phyloP scores from a whole-genome alignment of 2,329 filamentous ascomycete genomes.

The Xylaria sp. region DNA sequence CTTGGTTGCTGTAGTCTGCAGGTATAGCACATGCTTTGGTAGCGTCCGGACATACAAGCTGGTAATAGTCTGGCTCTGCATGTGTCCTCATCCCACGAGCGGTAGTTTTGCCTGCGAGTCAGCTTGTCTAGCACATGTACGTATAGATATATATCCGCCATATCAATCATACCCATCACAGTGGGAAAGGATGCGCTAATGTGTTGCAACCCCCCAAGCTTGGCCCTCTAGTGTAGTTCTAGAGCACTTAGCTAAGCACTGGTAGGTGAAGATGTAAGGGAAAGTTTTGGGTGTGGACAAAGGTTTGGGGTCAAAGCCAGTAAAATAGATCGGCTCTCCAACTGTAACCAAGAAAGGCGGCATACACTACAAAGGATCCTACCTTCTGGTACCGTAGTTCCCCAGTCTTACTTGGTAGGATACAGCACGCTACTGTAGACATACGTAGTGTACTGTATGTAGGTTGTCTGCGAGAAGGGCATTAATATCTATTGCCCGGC shows the following conservation, averaged over 20 bases:
- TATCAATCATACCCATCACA: constrained; percentile 24
- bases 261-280: constrained; percentile 22
- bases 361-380: constrained; percentile 29
- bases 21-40: too few species aligned
- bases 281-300: constrained; percentile 25
- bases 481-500: constrained; percentile 11
- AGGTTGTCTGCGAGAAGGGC: constrained; percentile 25
- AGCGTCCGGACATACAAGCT: not conserved
- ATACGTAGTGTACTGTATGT: not conserved
- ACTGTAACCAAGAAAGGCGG: constrained; percentile 30
- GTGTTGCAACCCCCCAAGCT: constrained; percentile 34
- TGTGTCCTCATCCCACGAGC: constrained; percentile 7
- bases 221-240: constrained; percentile 2
- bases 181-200: constrained; percentile 33
- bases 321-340: constrained; percentile 14
- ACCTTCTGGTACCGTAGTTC: constrained; percentile 22
- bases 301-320: constrained; percentile 29
- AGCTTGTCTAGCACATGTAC: constrained; percentile 2
- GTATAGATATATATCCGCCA: too few species aligned
- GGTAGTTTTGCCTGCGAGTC: constrained; percentile 26
- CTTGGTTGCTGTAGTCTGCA: too few species aligned
- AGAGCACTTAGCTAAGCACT: not conserved
- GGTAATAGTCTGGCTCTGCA: constrained; percentile 9
- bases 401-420: not conserved
- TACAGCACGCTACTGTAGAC: not conserved